A percentile compares a stretch with the other conserved stretches of the same genome.
phyloP scores from a whole-genome alignment of 2,329 filamentous ascomycete genomes.

The Monosporascus sp. region DNA sequence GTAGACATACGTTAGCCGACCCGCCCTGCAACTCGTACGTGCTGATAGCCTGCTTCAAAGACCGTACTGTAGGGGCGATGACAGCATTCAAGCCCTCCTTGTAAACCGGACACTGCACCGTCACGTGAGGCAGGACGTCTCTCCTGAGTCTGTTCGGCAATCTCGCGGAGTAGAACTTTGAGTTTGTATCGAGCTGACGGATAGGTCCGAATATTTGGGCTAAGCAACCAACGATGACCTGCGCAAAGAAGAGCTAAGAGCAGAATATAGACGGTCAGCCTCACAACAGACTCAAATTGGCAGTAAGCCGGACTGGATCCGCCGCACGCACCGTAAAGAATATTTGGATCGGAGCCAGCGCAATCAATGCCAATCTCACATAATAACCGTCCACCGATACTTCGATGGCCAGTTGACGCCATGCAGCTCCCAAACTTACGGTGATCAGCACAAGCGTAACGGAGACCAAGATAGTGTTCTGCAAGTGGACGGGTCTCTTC shows the following conservation, averaged over 20 bases:
- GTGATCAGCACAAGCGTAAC: slow-evolving; percentile 62
- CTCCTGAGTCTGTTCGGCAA: slow-evolving; percentile 57
- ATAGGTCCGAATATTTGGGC: slow-evolving; percentile 73
- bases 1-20: slow-evolving; percentile 53
- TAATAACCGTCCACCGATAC: slow-evolving; percentile 59
- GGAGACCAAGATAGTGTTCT: slow-evolving; percentile 64
- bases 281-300: background rate
- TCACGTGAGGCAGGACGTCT: slow-evolving; percentile 62
- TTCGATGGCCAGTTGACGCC: slow-evolving; percentile 64
- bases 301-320: background rate
- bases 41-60: slow-evolving; percentile 71
- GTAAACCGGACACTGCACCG: slow-evolving; percentile 83
- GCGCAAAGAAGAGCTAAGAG: slow-evolving; percentile 62
- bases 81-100: slow-evolving; percentile 75
- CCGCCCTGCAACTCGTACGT: slow-evolving; percentile 73
- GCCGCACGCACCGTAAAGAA: slow-evolving; percentile 59
- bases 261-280: background rate
- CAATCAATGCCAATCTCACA: slow-evolving; percentile 58
- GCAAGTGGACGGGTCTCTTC: slow-evolving; percentile 60
- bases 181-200: slow-evolving; percentile 67
- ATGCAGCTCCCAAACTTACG: slow-evolving; percentile 63
- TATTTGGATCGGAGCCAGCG: slow-evolving; percentile 64
- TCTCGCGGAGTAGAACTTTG: slow-evolving; percentile 75
- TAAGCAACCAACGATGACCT: slow-evolving; percentile 71
- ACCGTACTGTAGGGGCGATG: slow-evolving; percentile 71